Evolutionary conservation across 148 eudicot genomes (phyloP).

Genomic region (Cornus suecica): DNA sequence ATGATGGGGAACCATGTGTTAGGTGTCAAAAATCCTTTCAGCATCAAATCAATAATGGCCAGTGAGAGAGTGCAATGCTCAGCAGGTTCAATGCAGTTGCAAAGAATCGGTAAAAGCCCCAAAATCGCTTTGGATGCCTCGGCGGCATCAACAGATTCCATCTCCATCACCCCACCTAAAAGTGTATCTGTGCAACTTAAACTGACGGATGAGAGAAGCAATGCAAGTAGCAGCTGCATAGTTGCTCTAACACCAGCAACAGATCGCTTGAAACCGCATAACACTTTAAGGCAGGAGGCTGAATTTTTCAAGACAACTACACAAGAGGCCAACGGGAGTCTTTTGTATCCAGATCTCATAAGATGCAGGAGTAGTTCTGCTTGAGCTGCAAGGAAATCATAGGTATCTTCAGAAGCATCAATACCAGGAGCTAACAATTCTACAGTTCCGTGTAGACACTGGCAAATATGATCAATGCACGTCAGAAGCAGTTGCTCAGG

Average conservation of each 20-base stretch:
- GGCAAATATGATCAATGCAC: slow-evolving; percentile 51
- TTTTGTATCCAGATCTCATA: slow-evolving; percentile 30
- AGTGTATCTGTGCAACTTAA: slow-evolving; percentile 24
- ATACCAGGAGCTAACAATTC: slow-evolving; percentile 44
- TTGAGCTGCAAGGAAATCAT: slow-evolving; percentile 57
- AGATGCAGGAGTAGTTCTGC: slow-evolving; percentile 68
- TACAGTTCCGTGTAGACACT: slow-evolving; percentile 41
- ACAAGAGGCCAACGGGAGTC: slow-evolving; percentile 39
- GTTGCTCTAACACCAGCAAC: slow-evolving; percentile 42
- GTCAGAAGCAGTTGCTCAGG: slow-evolving; percentile 52
- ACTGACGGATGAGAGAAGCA: slow-evolving; percentile 47
- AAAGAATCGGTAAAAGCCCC: slow-evolving; percentile 74
- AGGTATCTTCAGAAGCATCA: slow-evolving; percentile 55
- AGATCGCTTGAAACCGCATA: slow-evolving; percentile 43
- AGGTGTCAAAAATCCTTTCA: slow-evolving; percentile 56
- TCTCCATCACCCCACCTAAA: slow-evolving; percentile 26
- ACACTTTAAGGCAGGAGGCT: slow-evolving; percentile 58
- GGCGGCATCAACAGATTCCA: slow-evolving; percentile 34
- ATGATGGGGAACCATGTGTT: slow-evolving; percentile 80
- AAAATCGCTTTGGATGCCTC: slow-evolving; percentile 61
- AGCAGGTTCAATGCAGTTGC: slow-evolving; percentile 52
- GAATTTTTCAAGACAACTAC: slow-evolving; percentile 54
- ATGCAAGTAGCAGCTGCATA: slow-evolving; percentile 44
- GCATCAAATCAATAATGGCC: slow-evolving; percentile 56
- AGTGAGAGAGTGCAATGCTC: slow-evolving; percentile 64